Evolutionary conservation across 2,329 filamentous ascomycete species (phyloP).

Genomic region (Ophiosphaerella narmari): DNA sequence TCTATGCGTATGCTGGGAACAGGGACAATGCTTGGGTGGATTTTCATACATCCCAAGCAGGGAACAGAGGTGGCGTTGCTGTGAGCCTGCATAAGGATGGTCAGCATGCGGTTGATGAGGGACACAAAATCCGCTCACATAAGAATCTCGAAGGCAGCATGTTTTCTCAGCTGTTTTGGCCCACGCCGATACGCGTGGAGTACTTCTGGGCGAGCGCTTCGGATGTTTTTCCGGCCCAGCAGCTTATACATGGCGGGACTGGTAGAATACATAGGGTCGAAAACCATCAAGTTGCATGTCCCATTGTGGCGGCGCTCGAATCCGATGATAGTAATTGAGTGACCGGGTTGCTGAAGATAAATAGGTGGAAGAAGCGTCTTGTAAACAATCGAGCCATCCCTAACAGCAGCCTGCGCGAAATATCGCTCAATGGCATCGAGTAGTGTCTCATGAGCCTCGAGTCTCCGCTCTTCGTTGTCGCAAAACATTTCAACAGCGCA

Average conservation of each 20-base stretch:
- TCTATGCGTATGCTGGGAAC: constrained; percentile 16
- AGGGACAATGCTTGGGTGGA: constrained; percentile 4
- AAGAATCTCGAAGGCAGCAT: constrained; percentile 78
- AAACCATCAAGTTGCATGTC: constrained; percentile 74
- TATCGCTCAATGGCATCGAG: constrained; percentile 73
- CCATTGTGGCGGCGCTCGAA: constrained; percentile 72
- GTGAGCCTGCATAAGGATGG: constrained; percentile 36
- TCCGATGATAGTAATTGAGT: constrained; percentile 89
- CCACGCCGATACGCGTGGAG: constrained; percentile 69
- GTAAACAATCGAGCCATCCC: constrained; percentile 63
- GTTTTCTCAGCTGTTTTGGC: constrained; percentile 68
- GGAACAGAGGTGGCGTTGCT: constrained; percentile 44
- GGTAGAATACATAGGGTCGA: constrained; percentile 83
- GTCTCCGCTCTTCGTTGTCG: constrained; percentile 53
- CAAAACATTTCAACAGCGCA: constrained; percentile 58
- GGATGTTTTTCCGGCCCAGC: constrained; percentile 52
- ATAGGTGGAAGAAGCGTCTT: constrained; percentile 77
- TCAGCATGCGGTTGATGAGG: not conserved
- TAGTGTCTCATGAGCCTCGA: constrained; percentile 59
- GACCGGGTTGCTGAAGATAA: constrained; percentile 88
- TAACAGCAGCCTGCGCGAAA: constrained; percentile 63
- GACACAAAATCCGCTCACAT: constrained; percentile 57
- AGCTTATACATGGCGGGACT: constrained; percentile 66
- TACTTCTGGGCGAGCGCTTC: constrained; percentile 62
- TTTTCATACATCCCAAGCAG: constrained; percentile 49